Evolutionary conservation across 1,139 yeast genomes (phyloP), one percentile per base, ranked within the genome.

Genomic region (Pichiaceae sp.): DNA sequence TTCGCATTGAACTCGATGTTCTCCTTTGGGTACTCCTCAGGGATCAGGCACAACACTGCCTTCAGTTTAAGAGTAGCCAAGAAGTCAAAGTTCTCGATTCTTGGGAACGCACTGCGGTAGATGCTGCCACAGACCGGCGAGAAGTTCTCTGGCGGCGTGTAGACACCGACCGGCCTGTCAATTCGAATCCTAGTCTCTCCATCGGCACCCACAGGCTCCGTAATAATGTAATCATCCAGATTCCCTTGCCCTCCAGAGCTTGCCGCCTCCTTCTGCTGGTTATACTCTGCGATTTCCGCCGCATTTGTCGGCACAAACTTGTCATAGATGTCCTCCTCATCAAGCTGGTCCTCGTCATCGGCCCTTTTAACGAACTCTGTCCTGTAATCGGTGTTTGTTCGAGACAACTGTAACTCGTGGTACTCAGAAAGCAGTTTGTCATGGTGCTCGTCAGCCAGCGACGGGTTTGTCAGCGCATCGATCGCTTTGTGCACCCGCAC

Each of bases 41-140:
- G 95, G 14, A 91, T 84, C 37, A 91, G 67, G 42, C 95, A 86
- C 42, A 91, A 61, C 4, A 91, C 74, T 15, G 93, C 77, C 53
- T 80, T 84, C 38, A 91, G 65, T 35, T 70, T 66, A 35, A 89
- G 64, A 31, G 41, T 48, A 48, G 68, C 61, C 36, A 91, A 59
- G 54, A 84, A 91, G 20, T 68, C 60, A 53, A 91, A 86, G 58
- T 86, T 87, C 52, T 78, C 86, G 1, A 80, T 72, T 38, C 91
- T 73, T 1, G 98, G 98, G 55, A 89, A 91, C 33, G 95, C 83
- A 32, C 93, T 78, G 37, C 98, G 67, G 59, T 86, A 91, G 11
- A 91, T 82, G 36, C 73, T 67, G 32, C 84, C 80, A 34, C 82
- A 75, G 2, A 91, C 95, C 38, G 83, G 78, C 12, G 95, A 75